Evolutionary conservation across 345 rosid genomes (phyloP).

Genomic region (Moringa oleifera): DNA sequence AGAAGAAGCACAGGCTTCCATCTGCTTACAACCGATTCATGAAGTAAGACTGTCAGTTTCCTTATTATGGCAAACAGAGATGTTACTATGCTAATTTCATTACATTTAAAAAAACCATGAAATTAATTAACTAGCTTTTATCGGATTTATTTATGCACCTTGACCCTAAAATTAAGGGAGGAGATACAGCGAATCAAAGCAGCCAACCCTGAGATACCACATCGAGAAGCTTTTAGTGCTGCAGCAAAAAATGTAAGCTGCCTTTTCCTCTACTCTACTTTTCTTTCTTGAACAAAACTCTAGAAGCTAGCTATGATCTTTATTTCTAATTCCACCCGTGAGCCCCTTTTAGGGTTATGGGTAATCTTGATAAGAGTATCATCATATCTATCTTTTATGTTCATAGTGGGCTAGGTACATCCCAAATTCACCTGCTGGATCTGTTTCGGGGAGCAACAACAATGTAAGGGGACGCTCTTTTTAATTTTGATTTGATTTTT

Average conservation of each 20-base stretch:
- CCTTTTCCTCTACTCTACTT: neutral
- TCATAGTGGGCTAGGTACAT: constrained; percentile 91
- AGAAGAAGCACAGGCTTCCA: constrained; percentile 99
- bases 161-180: constrained; percentile 40
- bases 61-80: too few species aligned
- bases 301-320: too few species aligned
- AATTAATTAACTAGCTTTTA: too few species aligned
- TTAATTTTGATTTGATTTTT: too few species aligned
- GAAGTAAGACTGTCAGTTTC: constrained; percentile 56
- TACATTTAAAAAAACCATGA: neutral
- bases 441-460: constrained; percentile 52
- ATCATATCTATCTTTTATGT: neutral
- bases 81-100: neutral
- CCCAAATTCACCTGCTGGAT: constrained; percentile 60
- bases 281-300: neutral
- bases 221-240: constrained; percentile 93
- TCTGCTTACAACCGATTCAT: constrained; percentile 98
- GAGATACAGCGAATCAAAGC: constrained; percentile 98
- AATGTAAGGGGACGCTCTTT: constrained; percentile 26
- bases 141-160: too few species aligned
- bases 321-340: too few species aligned
- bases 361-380: neutral
- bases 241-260: constrained; percentile 87
- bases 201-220: constrained; percentile 93
- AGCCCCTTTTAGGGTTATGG: too few species aligned